These are phyloP conservation scores for Stagonosporopsis rhizophila DNA, from an alignment of 2,329 filamentous ascomycete species.

Conservation along the genomic window DNA sequence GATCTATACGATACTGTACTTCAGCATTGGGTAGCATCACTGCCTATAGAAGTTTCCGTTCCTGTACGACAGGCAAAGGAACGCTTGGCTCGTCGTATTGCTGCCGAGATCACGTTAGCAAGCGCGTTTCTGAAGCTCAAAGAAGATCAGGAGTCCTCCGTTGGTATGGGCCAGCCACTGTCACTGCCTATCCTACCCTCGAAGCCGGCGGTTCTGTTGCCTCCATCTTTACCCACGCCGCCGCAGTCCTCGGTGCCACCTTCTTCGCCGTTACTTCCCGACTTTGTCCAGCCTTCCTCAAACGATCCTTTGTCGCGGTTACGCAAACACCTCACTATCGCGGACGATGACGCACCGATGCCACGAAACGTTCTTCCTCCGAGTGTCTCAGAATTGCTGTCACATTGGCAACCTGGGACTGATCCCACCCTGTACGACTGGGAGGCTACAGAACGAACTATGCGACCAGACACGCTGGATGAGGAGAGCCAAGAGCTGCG, in stretches of 20 bases:
- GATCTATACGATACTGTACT: conserved; percentile 44
- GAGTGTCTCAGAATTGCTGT: conserved; percentile 47
- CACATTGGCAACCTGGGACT: conserved; percentile 51
- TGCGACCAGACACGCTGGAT: conserved; percentile 40
- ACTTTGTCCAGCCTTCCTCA: neutral
- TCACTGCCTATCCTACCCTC: conserved; percentile 33
- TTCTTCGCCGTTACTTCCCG: conserved; percentile 20
- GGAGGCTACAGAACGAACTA: conserved; percentile 41
- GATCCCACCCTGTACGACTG: conserved; percentile 53
- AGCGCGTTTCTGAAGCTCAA: conserved; percentile 29
- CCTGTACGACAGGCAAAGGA: conserved; percentile 41
- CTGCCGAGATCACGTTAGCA: conserved; percentile 49
- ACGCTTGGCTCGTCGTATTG: conserved; percentile 42
- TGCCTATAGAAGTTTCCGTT: conserved; percentile 34
- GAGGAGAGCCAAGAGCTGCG: conserved; percentile 48
- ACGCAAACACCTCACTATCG: conserved; percentile 47
- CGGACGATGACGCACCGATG: conserved; percentile 26
- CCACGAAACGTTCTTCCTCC: conserved; percentile 33
- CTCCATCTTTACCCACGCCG: conserved; percentile 25
- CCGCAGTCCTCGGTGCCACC: conserved; percentile 24
- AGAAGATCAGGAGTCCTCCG: conserved; percentile 12
- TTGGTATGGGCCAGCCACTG: conserved; percentile 21
- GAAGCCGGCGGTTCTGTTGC: conserved; percentile 13
- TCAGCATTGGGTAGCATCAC: conserved; percentile 39
- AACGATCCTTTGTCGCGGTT: conserved; percentile 42